Base-by-base conservation (phyloP, 2,329 filamentous ascomycete species). In the Diaporthe aspalathi region DNA sequence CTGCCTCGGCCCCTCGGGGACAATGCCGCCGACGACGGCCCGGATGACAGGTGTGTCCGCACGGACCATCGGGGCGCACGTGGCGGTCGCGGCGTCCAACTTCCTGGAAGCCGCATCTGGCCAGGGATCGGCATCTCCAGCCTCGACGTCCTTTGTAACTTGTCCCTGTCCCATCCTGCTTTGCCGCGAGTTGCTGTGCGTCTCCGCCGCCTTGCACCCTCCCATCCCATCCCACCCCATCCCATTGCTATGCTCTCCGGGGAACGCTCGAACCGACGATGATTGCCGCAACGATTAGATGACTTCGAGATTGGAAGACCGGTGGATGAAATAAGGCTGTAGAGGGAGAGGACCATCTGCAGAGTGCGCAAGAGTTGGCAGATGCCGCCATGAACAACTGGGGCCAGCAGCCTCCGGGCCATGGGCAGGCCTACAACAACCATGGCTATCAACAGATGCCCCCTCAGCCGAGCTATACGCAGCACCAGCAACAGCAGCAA, bases 401-500 rank as follows among this genome's bases (percentile, higher is more conserved):
- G 71, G 71, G 71, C 65, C 67, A 70, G 40, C 73, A 74, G 68
- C 67, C 70, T 60, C 43, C 60, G 43, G 60, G 60, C 52, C 68
- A 73, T 43, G 63, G 68, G 49, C 73, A 70, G 53, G 43, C 62
- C 54, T 73, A 73, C 17, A 68, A 73, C 56, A 66, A 54, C 57
- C 68, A 73, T 43, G 68, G 62, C 52, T 67, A 73, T 53, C 71
- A 70, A 54, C 69, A 69, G 45, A 71, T 73, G 50, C 52, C 69
- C 24, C 45, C 62, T 9, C 73, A 70, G 50, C 53, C 53, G n/a
- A 56, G 70, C 49, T 70, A 79, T 70, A 71, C 75, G 52, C 68
- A 74, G 35, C 74, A 75, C 32, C 73, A 73, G 35, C 73, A 70
- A 12, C 69, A 70, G 50, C 75, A 74, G 56, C 74, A 76, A n/a